phyloP scores from a whole-genome alignment of 257 asterid species.

The Jacaranda copaia region DNA sequence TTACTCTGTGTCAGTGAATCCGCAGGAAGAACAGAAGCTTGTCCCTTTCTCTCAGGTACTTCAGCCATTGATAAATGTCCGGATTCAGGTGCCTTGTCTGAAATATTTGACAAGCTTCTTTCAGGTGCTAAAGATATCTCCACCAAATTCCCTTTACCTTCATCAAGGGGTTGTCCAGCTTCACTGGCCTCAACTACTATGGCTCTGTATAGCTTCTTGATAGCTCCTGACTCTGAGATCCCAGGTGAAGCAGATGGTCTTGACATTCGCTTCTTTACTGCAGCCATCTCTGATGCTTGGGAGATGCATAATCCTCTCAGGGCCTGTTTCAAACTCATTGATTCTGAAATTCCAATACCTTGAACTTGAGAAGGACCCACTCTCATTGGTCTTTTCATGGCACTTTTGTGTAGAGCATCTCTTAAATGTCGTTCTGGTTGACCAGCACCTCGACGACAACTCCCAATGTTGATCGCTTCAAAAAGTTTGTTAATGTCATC shows the following conservation, averaged over 20 bases:
- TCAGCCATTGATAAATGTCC: constrained; percentile 27
- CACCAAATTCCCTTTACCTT: constrained; percentile 48
- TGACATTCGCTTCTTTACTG: constrained; percentile 58
- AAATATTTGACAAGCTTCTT: constrained; percentile 40
- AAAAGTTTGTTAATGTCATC: constrained; percentile 68
- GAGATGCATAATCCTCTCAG: constrained; percentile 77
- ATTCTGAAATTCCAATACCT: constrained; percentile 64
- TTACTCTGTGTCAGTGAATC: constrained; percentile 25
- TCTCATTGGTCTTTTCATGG: constrained; percentile 76
- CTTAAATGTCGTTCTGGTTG: constrained; percentile 36
- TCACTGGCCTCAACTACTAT: constrained; percentile 44
- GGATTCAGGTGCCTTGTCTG: constrained; percentile 33
- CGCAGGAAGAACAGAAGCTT: constrained; percentile 27
- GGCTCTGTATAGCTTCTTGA: constrained; percentile 49
- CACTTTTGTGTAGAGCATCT: constrained; percentile 52
- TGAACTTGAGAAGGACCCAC: constrained; percentile 47
- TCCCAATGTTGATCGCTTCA: constrained; percentile 56
- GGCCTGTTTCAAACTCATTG: constrained; percentile 73
- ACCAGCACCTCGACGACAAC: constrained; percentile 38
- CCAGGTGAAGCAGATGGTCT: constrained; percentile 51
- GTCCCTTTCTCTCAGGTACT: no score
- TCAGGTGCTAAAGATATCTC: constrained; percentile 59
- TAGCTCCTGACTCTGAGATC: constrained; percentile 47
- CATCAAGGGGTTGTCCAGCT: constrained; percentile 39
- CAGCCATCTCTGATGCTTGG: constrained; percentile 80